Percentiles rank a stretch among this genome's conserved stretches.
Conservation (phyloP, 2,329 filamentous ascomycete species). For the Penicillium sp. region DNA sequence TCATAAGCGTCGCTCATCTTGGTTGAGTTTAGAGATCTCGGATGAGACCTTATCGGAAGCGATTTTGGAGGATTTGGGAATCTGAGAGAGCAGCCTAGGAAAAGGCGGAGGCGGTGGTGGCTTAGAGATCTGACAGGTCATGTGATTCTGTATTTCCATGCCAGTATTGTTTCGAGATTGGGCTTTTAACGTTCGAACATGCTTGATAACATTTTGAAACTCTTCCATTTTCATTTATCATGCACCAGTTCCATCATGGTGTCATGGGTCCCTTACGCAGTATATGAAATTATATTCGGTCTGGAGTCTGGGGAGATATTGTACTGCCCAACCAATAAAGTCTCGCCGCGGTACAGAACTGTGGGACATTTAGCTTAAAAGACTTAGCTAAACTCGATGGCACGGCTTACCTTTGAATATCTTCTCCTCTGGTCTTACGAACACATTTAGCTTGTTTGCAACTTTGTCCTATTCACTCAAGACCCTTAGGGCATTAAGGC, state of each 20-base stretch:
- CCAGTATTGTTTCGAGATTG: not conserved
- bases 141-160: slow-evolving; percentile 1
- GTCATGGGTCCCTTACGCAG: slow-evolving; percentile 3
- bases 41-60: not conserved
- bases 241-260: not conserved
- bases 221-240: not conserved
- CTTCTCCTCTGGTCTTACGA: not conserved
- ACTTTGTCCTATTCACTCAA: not conserved
- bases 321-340: slow-evolving; percentile 4
- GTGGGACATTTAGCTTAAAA: slow-evolving; percentile 9
- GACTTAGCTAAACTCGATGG: slow-evolving; percentile 16
- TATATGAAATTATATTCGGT: no score
- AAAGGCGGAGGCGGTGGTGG: slow-evolving; percentile 8
- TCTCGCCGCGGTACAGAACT: not conserved
- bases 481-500: not conserved
- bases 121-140: slow-evolving; percentile 11
- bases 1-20: slow-evolving; percentile 72
- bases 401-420: slow-evolving; percentile 3
- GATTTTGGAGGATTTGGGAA: not conserved
- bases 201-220: not conserved
- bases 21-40: not conserved
- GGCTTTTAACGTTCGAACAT: not conserved
- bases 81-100: not conserved
- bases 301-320: not conserved
- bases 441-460: not conserved